Conservation (phyloP, 305 asterid genomes). For the Striga hermonthica region DNA sequence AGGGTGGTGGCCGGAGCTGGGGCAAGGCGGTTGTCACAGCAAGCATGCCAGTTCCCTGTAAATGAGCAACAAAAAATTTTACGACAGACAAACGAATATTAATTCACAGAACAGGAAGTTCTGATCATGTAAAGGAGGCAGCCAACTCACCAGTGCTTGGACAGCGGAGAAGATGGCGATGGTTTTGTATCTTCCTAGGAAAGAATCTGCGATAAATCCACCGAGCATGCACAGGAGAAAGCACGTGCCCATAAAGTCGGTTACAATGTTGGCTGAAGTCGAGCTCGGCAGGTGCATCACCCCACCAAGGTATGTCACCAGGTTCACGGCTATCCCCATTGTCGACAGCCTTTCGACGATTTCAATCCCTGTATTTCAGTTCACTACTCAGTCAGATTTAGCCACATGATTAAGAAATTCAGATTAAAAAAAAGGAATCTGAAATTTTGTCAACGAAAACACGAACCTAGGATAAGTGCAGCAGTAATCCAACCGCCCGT, state of each 20-base stretch:
- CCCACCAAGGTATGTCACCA: slow-evolving; percentile 63
- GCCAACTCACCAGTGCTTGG: slow-evolving; percentile 43
- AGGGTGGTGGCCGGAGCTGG: slow-evolving; percentile 67
- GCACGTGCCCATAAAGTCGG: slow-evolving; percentile 72
- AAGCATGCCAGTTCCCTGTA: slow-evolving; percentile 67
- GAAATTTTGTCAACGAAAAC: too few relatives aligned
- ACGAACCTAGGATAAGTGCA: slow-evolving; percentile 77
- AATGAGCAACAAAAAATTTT: neutral
- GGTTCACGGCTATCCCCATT: slow-evolving; percentile 75
- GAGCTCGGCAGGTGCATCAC: slow-evolving; percentile 69
- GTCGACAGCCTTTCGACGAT: slow-evolving; percentile 68
- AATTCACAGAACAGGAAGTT: neutral
- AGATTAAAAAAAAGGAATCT: neutral
- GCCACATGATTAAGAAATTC: too few relatives aligned
- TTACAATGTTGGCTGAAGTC: slow-evolving; percentile 56
- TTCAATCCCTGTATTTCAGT: slow-evolving; percentile 47
- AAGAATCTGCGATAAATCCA: slow-evolving; percentile 68
- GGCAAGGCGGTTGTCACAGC: slow-evolving; percentile 55
- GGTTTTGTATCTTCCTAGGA: slow-evolving; percentile 63
- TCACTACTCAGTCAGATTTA: too few relatives aligned
- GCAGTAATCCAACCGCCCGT: slow-evolving; percentile 98
- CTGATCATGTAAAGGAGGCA: neutral
- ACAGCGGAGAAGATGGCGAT: slow-evolving; percentile 48
- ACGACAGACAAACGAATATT: too few relatives aligned
- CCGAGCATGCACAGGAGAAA: slow-evolving; percentile 62